phyloP scores from a whole-genome alignment of 495 filamentous ascomycete genomes.

The Saxophila tyrrhenica region DNA sequence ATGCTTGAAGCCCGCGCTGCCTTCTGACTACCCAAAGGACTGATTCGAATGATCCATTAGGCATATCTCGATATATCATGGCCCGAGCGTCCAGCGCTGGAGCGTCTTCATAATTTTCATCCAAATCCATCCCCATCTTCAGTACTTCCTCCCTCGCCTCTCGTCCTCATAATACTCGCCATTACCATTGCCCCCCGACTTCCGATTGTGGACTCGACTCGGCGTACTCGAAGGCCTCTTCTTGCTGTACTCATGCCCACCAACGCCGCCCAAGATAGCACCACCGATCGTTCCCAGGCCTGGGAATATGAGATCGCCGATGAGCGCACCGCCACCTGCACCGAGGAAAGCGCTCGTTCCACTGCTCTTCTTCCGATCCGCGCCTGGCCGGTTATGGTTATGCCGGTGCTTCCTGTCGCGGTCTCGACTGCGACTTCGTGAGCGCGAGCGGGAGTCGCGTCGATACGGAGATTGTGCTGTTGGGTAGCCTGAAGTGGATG shows the following conservation, averaged over 20 bases:
- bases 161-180: not conserved
- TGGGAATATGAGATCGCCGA: slow-evolving; percentile 30
- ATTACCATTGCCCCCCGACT: not conserved
- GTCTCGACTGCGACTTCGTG: slow-evolving; percentile 5
- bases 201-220: not conserved
- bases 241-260: slow-evolving; percentile 25
- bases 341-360: slow-evolving; percentile 25
- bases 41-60: not conserved
- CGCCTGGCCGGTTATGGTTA: not conserved
- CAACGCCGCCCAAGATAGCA: slow-evolving; percentile 25
- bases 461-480: not conserved
- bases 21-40: too few relatives aligned
- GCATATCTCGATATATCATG: not conserved
- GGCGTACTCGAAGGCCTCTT: slow-evolving; percentile 10
- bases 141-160: not conserved
- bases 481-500: slow-evolving; percentile 2
- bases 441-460: not conserved
- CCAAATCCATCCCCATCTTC: not conserved
- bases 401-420: not conserved
- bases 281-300: slow-evolving; percentile 27
- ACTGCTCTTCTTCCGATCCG: slow-evolving; percentile 15
- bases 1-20: too few relatives aligned
- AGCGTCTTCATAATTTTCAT: not conserved
- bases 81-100: not conserved
- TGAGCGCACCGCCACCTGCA: slow-evolving; percentile 25